A percentile compares a stretch with the other conserved stretches of the same genome.
Conservation (phyloP, 345 rosid genomes). For the Noccaea caerulescens region DNA sequence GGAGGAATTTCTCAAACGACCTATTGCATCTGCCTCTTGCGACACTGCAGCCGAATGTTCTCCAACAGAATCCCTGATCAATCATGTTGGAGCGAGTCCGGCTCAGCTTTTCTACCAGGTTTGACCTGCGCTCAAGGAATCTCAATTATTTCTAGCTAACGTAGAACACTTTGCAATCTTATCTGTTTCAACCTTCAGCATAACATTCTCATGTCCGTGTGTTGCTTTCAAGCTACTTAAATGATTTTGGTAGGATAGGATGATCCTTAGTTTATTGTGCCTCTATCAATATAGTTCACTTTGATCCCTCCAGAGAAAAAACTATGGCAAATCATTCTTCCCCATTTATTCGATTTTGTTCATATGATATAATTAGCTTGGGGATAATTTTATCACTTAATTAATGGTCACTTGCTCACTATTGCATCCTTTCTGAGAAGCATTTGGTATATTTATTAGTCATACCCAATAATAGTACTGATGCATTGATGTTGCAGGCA, state of each 20-base stretch:
- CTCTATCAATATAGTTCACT: conserved; percentile 5
- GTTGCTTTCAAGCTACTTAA: conserved; percentile 8
- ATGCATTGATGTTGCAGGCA: conserved; percentile 60
- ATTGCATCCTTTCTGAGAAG: conserved; percentile 6
- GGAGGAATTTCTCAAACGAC: conserved; percentile 68
- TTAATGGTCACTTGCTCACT: not conserved
- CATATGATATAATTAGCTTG: conserved; percentile 12
- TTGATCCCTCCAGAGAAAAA: not conserved
- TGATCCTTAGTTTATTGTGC: conserved; percentile 13
- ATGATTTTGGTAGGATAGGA: conserved; percentile 15
- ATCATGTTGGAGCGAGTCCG: conserved; percentile 48
- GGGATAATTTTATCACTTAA: not conserved
- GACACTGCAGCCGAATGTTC: conserved; percentile 38
- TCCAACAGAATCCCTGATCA: conserved; percentile 47
- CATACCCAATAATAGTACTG: conserved; percentile 10
- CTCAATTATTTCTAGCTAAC: not conserved
- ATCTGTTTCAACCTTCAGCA: conserved; percentile 9
- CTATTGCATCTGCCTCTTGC: conserved; percentile 47
- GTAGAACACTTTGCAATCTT: not conserved
- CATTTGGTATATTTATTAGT: conserved; percentile 6
- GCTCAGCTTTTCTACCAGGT: conserved; percentile 78
- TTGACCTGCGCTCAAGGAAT: not conserved
- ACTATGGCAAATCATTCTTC: not conserved
- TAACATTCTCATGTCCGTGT: not conserved
- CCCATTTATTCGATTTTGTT: not conserved